Base-by-base conservation (phyloP, 345 rosid species). In the Arabidopsis arenosa region DNA sequence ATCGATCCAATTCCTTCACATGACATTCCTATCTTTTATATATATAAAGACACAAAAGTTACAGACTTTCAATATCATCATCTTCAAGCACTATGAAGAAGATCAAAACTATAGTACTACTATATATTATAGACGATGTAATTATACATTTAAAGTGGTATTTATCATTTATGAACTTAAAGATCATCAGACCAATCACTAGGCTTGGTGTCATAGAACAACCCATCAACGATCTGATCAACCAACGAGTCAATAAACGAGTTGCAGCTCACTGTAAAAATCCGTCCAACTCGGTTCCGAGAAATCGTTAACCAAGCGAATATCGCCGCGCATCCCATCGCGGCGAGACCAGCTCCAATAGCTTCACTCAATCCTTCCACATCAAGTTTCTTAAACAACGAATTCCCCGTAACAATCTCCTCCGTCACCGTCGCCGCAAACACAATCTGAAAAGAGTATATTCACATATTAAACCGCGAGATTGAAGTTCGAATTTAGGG, bases 271-370 rank as follows among this genome's bases (percentile, higher is more conserved):
- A 84, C 44, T 11, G 90, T 75, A 75, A 94, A 94, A 57, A 92
- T 92, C 21, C 87, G 43, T 7, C 89, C 95, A 0, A 94, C 96
- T 57, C 89, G 73, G 84, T 59, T 85, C 26, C 98, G 82, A 23
- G 95, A 92, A 7, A 91, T 90, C 1, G 95, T 86, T 75, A 94
- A 77, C 90, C 87, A 90, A 0, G 98, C 97, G 13, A 94, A 94
- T 6, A 76, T 32, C 2, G 95, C 97, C 0, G 98, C 96, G 21
- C 70, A 84, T 15, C 80, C 75, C 68, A 92, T 85, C 0, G 96
- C 98, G 52, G 80, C 93, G 18, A 94, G 63, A 49, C 96, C 89
- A 23, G 80, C 89, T 3, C 91, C 95, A 12, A 70, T 78, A 0
- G 91, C 95, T 80, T 90, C 92, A 0, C 74, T 88, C 5, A 94